phyloP scores from a whole-genome alignment of 2,329 filamentous ascomycete species.

The Nemania sp. region DNA sequence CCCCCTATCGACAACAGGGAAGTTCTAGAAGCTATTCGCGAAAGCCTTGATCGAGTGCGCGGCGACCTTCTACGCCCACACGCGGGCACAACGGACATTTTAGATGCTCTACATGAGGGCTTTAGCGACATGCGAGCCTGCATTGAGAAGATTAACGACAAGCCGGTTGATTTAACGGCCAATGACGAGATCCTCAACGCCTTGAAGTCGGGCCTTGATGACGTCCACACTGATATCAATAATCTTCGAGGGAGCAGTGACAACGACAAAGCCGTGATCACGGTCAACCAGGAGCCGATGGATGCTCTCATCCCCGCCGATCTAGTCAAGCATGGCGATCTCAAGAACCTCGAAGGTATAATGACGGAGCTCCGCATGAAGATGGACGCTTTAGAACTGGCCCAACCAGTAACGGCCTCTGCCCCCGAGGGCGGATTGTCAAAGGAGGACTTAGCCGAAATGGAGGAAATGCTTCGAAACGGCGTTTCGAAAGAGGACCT shows the following conservation, averaged over 20 bases:
- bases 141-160: constrained; percentile 82
- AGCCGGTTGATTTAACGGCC: constrained; percentile 83
- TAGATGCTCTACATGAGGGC: constrained; percentile 91
- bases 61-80: constrained; percentile 77
- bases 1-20: constrained; percentile 66
- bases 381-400: constrained; percentile 79
- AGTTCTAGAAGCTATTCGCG: constrained; percentile 76
- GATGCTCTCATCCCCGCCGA: constrained; percentile 64
- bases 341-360: constrained; percentile 86
- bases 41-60: constrained; percentile 79
- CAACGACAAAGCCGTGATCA: constrained; percentile 51
- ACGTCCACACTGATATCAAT: constrained; percentile 82
- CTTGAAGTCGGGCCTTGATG: constrained; percentile 82
- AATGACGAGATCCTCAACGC: constrained; percentile 92
- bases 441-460: constrained; percentile 47
- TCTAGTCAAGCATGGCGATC: constrained; percentile 74
- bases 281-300: constrained; percentile 63
- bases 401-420: constrained; percentile 55
- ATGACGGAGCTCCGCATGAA: constrained; percentile 86
- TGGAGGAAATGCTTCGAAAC: constrained; percentile 65
- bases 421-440: constrained; percentile 55
- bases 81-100: constrained; percentile 83
- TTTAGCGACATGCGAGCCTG: constrained; percentile 80
- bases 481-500: constrained; percentile 63
- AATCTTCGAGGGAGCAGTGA: constrained; percentile 70